Base-by-base conservation (phyloP, 306 rosid species). In the Gleditsia sinensis region DNA sequence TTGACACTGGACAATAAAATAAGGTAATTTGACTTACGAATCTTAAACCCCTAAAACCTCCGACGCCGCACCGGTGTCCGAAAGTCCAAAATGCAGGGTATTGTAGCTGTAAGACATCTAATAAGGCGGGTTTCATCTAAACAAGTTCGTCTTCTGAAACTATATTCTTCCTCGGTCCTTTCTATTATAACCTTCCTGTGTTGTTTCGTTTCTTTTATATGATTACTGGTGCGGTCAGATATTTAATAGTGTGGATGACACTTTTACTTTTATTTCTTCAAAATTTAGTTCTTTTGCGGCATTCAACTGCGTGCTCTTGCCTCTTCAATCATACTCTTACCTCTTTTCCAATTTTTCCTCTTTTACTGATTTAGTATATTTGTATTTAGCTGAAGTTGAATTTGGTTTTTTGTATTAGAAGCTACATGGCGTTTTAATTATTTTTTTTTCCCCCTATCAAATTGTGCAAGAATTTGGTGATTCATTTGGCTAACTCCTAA, bases 1-100 rank as follows among this genome's bases (percentile, higher is more conserved):
- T 0, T 48, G 9, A 48, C 23, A 48, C 28, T 23, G 32, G 32
- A 28, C 32, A 28, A 2, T 28, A 28, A 28, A 51, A 9, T 0
- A 20, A 34, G 11, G 45, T 12, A 33, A 36, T 61, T 61, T 34
- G 2, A 4, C 53, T 7, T 1, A 42, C 14, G 33, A 59, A 14
- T 42, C 71, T 74, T 65, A 79, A 75, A 80, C 82, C 84, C 83
- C 55, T 13, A 27, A 82, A 80, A 72, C 82, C 80, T 62, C 56
- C 51, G 30, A 51, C 20, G 3, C 10, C 14, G 46, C 37, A 11
- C 57, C 25, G 55, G 16, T 7, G 13, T 48, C 68, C 9, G 56
- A 11, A 25, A n/a, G 34, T 24, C 6, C 69, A 59, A 83, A 83
- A 93, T 93, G 96, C 86, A 76, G 83, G 24, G 82, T 64, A 60